These are phyloP conservation scores for Multifurca ochricompacta DNA, from an alignment of 768 basidiomycete genomes.

Conservation along the genomic window DNA sequence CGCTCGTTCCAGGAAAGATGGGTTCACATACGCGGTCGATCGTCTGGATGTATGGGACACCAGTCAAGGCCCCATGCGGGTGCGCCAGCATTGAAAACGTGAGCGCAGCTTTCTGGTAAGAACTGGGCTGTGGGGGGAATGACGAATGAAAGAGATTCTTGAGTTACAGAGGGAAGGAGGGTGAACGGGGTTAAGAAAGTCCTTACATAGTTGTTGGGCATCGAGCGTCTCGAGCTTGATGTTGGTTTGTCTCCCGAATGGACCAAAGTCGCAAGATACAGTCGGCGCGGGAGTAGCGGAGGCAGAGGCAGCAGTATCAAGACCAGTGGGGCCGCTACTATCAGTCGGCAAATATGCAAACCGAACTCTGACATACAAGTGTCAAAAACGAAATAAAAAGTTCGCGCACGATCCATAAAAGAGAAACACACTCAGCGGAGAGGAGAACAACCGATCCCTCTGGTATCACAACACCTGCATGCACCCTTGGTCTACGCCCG, in stretches of 20 bases:
- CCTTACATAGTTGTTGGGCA: slow-evolving; percentile 50
- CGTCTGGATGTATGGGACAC: slow-evolving; percentile 71
- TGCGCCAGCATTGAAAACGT: slow-evolving; percentile 80
- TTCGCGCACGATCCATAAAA: neutral
- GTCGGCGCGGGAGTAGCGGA: slow-evolving; percentile 42
- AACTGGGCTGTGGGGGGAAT: slow-evolving; percentile 43
- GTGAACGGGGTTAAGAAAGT: too few relatives aligned
- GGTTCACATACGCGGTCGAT: slow-evolving; percentile 41
- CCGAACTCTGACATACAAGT: slow-evolving; percentile 49
- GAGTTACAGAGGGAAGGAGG: neutral
- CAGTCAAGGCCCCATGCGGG: slow-evolving; percentile 91
- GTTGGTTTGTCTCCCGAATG: slow-evolving; percentile 43
- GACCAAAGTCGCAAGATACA: slow-evolving; percentile 61
- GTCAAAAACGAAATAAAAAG: neutral
- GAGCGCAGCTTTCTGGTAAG: slow-evolving; percentile 48
- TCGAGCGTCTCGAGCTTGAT: slow-evolving; percentile 49
- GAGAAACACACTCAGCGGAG: slow-evolving; percentile 37
- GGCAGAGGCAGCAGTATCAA: slow-evolving; percentile 42
- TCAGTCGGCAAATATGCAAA: slow-evolving; percentile 53
- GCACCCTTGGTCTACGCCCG: slow-evolving; percentile 41
- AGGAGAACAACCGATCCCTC: slow-evolving; percentile 40
- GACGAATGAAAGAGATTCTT: neutral
- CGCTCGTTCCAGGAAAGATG: too few relatives aligned
- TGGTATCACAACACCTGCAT: slow-evolving; percentile 37
- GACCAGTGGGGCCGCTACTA: slow-evolving; percentile 25